phyloP scores from a whole-genome alignment of 2,329 filamentous ascomycete genomes.

The Zasmidium cellare region DNA sequence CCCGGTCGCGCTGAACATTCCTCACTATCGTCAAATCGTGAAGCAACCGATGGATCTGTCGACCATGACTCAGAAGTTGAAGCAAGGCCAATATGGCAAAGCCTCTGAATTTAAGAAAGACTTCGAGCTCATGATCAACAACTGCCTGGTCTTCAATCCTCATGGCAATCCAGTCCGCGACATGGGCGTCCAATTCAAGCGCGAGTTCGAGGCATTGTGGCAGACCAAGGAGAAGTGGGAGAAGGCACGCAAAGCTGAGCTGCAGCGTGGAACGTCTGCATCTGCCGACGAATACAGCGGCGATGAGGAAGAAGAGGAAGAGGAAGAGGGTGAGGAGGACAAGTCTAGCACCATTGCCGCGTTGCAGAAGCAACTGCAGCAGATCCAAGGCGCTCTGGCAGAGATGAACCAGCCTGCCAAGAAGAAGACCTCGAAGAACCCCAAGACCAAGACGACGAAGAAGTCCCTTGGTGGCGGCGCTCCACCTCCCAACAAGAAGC shows the following conservation, averaged over 20 bases:
- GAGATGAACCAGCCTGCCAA: constrained; percentile 45
- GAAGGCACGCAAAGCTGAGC: constrained; percentile 68
- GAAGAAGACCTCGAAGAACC: constrained; percentile 43
- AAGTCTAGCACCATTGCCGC: constrained; percentile 60
- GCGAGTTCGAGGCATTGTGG: constrained; percentile 74
- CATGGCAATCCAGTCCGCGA: constrained; percentile 70
- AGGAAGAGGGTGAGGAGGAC: constrained; percentile 48
- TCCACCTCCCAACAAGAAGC: constrained; percentile 44
- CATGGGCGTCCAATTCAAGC: constrained; percentile 71
- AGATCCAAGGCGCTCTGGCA: constrained; percentile 46
- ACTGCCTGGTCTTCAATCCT: constrained; percentile 93
- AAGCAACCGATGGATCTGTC: constrained; percentile 95
- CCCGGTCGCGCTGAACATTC: constrained; percentile 89
- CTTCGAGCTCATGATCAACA: constrained; percentile 78
- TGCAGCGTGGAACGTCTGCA: constrained; percentile 64
- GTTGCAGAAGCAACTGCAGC: constrained; percentile 66
- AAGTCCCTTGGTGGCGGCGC: constrained; percentile 17
- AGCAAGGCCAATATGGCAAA: constrained; percentile 74
- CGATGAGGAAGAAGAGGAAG: constrained; percentile 62
- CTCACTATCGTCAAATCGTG: constrained; percentile 87
- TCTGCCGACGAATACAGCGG: constrained; percentile 70
- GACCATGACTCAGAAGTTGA: constrained; percentile 77
- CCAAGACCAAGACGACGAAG: constrained; percentile 21
- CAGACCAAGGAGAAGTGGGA: constrained; percentile 79
- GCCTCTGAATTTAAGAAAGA: constrained; percentile 85